Evolutionary conservation across 352 stramenopile species (phyloP), one percentile per base, ranked within the genome.

Genomic region (Globisporangium acanthophoron): DNA sequence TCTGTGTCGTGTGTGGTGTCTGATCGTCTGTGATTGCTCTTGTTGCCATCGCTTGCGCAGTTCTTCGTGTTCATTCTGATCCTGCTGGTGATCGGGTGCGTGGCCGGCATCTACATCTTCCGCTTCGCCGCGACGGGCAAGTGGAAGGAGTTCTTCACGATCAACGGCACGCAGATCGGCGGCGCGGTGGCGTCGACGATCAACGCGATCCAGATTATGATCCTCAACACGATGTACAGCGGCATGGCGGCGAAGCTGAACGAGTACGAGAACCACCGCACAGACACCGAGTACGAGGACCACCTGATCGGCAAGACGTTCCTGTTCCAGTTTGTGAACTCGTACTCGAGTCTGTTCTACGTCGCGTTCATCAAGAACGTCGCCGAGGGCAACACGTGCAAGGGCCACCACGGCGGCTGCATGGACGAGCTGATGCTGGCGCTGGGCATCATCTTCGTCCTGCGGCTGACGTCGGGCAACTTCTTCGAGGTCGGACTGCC

Each of bases 281-380:
- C 96, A 0, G 94, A 99, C 65, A 97, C 94, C 2, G 88, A 98
- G 64, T 98, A 96, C 73, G 84, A 98, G 65, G 96, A 98, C 58
- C 80, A 97, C 56, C 58, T 93, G 62, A 91, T 93, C 64, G 79
- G 64, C 58, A 90, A 91, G 59, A 90, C 81, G 9, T 88, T 93
- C 54, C 49, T 91, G 0, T 93, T 93, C 69, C 83, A 90, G 62
- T 90, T 91, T 50, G 80, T 91, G 47, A 93, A 93, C 74, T 90
- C 79, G 66, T 93, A 90, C 63, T 69, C 78, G 2, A 82, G 69
- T 74, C 60, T 91, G 37, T 90, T 93, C 61, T 93, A 93, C 70
- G 73, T 94, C 24, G 87, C 87, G 13, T 96, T 96, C 66, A 81
- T 96, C 57, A 91, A 93, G 58, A 76, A 65, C 45, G 48, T 49